Base-by-base conservation (phyloP, 768 basidiomycete species). In the Ramaria rubella region DNA sequence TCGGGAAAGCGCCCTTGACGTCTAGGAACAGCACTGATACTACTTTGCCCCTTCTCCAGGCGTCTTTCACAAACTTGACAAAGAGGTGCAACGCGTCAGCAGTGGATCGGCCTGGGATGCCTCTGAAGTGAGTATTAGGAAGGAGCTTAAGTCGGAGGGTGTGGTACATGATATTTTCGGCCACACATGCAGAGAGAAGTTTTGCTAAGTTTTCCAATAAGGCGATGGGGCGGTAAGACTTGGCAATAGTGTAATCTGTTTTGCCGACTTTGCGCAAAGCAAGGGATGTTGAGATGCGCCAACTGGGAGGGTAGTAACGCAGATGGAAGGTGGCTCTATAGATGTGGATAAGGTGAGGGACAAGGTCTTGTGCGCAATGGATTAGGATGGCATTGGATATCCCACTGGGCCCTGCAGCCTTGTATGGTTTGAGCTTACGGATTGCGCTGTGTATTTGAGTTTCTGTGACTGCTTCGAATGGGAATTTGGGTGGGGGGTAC, bases 211-310 rank as follows among this genome's bases (percentile, higher is more conserved):
- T 69, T 40, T 71, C 58, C 2, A 74, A 62, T 0, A 77, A 69
- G 0, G 67, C 69, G 2, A 79, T 74, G 0, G 74, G 77, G 0
- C 69, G 52, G 42, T 73, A 73, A 0, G 73, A 67, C 29, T 69
- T 71, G 0, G 74, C 54, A 0, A 62, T 30, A 0, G 63, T 51
- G 61, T 79, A 78, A 58, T 68, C 52, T 0, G 65, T 53, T 36
- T 69, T 68, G 0, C 71, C 70, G 0, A 73, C 74, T 51, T 79
- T 78, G 0, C 63, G 49, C 0, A 77, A 59, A 0, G 74, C 65
- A 0, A 71, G 55, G 0, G 69, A 73, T 0, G 55, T 66, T 24
- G 63, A 72, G 0, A 58, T 15, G 15, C 61, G 59, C 71, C 72
- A 74, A 11, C 36, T 29, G 0, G 63, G 52, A 0, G 69, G 72